Evolutionary conservation across 148 eudicot species (phyloP).

Genomic region (Rhododendron simsii): DNA sequence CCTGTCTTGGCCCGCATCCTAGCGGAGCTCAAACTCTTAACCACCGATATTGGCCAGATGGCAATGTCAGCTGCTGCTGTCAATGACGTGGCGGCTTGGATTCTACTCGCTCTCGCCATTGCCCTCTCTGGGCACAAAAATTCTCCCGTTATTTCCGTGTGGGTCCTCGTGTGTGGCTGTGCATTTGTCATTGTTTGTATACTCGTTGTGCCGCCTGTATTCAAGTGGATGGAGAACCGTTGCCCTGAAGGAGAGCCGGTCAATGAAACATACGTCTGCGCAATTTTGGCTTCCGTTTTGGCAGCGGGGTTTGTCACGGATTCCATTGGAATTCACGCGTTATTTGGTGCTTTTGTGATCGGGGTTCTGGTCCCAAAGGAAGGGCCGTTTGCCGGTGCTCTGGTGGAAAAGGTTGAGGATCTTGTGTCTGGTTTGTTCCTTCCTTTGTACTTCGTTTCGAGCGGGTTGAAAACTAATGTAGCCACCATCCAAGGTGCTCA

Average conservation of each 20-base stretch:
- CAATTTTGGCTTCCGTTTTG: constrained; percentile 28
- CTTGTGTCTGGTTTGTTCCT: constrained; percentile 36
- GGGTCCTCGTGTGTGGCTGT: constrained; percentile 38
- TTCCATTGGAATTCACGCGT: constrained; percentile 43
- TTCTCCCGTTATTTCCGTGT: constrained; percentile 29
- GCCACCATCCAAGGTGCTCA: constrained; percentile 27
- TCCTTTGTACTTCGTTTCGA: constrained; percentile 37
- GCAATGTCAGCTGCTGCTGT: constrained; percentile 49
- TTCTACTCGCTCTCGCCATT: constrained; percentile 41
- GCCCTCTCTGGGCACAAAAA: constrained; percentile 28
- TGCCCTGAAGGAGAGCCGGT: constrained; percentile 28
- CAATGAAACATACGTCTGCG: constrained; percentile 25
- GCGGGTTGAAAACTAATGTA: constrained; percentile 32
- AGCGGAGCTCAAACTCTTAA: constrained; percentile 49
- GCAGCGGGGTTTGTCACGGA: constrained; percentile 42
- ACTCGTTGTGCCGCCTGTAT: constrained; percentile 14
- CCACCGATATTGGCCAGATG: constrained; percentile 35
- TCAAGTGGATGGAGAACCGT: constrained; percentile 28
- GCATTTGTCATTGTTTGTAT: constrained; percentile 21
- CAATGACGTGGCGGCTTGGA: constrained; percentile 48
- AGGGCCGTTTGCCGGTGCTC: constrained; percentile 27
- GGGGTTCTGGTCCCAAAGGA: constrained; percentile 45
- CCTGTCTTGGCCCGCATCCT: constrained; percentile 52
- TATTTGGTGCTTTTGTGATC: constrained; percentile 43
- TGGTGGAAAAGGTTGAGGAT: constrained; percentile 36